Percentiles rank a stretch among this genome's conserved stretches.
phyloP scores from a whole-genome alignment of 1,284 basidiomycete genomes.

The Sphaerobolus stellatus region DNA sequence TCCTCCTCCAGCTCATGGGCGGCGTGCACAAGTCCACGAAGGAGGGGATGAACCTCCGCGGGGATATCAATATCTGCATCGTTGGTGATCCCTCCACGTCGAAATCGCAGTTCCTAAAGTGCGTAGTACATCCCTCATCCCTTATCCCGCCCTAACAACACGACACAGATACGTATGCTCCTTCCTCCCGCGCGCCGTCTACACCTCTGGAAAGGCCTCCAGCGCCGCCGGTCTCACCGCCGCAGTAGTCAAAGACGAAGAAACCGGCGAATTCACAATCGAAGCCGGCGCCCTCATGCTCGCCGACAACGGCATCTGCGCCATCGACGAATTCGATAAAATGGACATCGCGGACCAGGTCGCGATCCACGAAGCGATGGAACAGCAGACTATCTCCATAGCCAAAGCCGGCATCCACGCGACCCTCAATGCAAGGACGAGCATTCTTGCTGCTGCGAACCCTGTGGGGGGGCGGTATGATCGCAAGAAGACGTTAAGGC shows the following conservation, averaged over 20 bases:
- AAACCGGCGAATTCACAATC: conserved; percentile 99
- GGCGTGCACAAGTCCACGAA: conserved; percentile 97
- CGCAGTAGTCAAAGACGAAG: conserved; percentile 97
- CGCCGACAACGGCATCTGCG: conserved; percentile 99
- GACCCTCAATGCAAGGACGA: conserved; percentile 96
- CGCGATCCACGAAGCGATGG: conserved; percentile 99
- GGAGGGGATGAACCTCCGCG: conserved; percentile 96
- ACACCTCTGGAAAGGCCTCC: conserved; percentile 98
- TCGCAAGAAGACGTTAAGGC: conserved; percentile 87
- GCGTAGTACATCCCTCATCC: conserved; percentile 28
- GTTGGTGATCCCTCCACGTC: conserved; percentile 96
- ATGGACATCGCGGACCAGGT: conserved; percentile 99
- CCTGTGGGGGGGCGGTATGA: conserved; percentile 97
- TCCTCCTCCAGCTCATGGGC: conserved; percentile 98
- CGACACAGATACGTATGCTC: conserved; percentile 89
- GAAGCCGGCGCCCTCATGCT: conserved; percentile 99
- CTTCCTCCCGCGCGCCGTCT: conserved; percentile 98
- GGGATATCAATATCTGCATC: conserved; percentile 98
- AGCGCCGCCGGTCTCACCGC: conserved; percentile 98
- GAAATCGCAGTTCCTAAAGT: conserved; percentile 99
- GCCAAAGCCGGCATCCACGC: conserved; percentile 99
- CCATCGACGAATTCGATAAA: conserved; percentile 99
- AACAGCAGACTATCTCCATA: conserved; percentile 99
- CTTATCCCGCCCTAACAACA: not conserved
- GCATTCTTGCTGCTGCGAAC: conserved; percentile 97